A percentile compares a stretch with the other conserved stretches of the same genome.
These are phyloP conservation scores for Nidularia pulvinata DNA, from an alignment of 768 basidiomycete species.

Conservation along the genomic window DNA sequence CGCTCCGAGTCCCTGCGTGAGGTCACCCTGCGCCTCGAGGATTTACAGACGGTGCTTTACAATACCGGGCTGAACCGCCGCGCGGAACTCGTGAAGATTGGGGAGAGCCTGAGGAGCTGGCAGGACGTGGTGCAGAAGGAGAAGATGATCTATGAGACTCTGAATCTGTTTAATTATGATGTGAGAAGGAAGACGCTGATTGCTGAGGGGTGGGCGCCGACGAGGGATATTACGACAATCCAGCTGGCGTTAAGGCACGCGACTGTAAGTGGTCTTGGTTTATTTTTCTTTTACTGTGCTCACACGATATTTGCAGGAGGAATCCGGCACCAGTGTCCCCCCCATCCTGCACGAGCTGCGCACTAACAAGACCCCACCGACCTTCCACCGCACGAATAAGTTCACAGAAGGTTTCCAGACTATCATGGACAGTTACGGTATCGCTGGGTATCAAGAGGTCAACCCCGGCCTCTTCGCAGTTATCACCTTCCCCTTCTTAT, in stretches of 20 bases:
- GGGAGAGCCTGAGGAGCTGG: slow-evolving; percentile 87
- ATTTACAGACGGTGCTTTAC: slow-evolving; percentile 85
- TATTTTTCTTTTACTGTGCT: background rate
- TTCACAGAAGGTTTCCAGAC: slow-evolving; percentile 97
- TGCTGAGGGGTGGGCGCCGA: slow-evolving; percentile 98
- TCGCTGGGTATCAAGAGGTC: slow-evolving; percentile 93
- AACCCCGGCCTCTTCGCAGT: slow-evolving; percentile 95
- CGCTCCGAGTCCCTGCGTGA: slow-evolving; percentile 89
- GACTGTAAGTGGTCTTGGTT: slow-evolving; percentile 49
- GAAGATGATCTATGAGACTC: slow-evolving; percentile 93
- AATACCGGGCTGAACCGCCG: slow-evolving; percentile 87
- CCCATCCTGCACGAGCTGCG: slow-evolving; percentile 91
- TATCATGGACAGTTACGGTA: slow-evolving; percentile 98
- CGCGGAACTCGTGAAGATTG: slow-evolving; percentile 79
- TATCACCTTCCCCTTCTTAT: slow-evolving; percentile 96
- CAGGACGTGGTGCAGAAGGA: slow-evolving; percentile 94
- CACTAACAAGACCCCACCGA: slow-evolving; percentile 92
- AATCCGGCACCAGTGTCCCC: slow-evolving; percentile 89
- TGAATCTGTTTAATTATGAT: slow-evolving; percentile 96
- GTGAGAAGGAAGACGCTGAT: slow-evolving; percentile 91
- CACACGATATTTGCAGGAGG: slow-evolving; percentile 55
- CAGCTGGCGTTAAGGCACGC: slow-evolving; percentile 89
- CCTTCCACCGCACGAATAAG: slow-evolving; percentile 92
- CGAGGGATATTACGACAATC: slow-evolving; percentile 84
- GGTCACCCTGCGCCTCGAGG: slow-evolving; percentile 87